phyloP scores from a whole-genome alignment of 306 rosid genomes.

The Castanea crenata region DNA sequence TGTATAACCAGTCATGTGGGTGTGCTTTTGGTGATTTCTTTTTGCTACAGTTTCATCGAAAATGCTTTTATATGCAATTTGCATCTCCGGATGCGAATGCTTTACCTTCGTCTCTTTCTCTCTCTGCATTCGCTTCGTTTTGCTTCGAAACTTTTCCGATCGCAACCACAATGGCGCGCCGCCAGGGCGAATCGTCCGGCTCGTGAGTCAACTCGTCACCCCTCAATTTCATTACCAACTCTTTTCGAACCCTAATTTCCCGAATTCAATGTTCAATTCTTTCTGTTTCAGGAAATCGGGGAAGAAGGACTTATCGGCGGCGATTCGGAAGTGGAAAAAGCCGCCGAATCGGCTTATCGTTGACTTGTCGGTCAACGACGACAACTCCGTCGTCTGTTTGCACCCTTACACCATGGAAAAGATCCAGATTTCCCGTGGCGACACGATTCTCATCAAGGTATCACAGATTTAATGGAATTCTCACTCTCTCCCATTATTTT shows the following conservation, averaged over 20 bases:
- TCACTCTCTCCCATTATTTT: too few species aligned
- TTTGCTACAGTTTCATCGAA: too few species aligned
- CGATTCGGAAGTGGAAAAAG: slow-evolving; percentile 50
- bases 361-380: slow-evolving; percentile 43
- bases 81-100: too few species aligned
- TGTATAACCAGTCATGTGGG: too few species aligned
- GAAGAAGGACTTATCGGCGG: slow-evolving; percentile 56
- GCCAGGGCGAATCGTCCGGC: slow-evolving; percentile 50
- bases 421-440: slow-evolving; percentile 48
- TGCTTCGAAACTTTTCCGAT: neutral
- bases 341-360: slow-evolving; percentile 49
- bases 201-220: slow-evolving; percentile 36
- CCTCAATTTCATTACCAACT: neutral
- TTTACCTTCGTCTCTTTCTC: too few species aligned
- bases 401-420: slow-evolving; percentile 51
- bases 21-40: too few species aligned
- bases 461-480: neutral
- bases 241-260: neutral
- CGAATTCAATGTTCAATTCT: neutral
- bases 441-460: slow-evolving; percentile 50
- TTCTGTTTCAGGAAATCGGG: slow-evolving; percentile 31
- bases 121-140: neutral
- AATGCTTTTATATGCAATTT: too few species aligned
- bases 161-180: slow-evolving; percentile 31
- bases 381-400: slow-evolving; percentile 52